Conservation (phyloP, 345 rosid genomes). For the Acer saccharum region DNA sequence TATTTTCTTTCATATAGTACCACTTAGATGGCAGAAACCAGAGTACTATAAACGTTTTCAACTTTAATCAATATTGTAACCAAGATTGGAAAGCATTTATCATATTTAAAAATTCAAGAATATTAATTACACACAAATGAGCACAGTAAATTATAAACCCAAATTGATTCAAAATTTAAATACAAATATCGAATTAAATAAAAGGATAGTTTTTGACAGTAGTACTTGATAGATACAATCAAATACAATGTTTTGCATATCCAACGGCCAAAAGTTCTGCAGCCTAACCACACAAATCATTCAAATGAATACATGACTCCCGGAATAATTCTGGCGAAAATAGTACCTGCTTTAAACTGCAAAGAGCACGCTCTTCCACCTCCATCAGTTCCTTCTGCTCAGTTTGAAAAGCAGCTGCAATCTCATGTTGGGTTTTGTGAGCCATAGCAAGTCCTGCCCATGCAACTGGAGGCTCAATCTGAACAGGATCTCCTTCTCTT, state of each 20-base stretch:
- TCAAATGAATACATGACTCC: neutral
- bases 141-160: neutral
- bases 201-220: neutral
- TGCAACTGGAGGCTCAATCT: slow-evolving; percentile 71
- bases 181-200: neutral
- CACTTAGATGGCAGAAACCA: neutral
- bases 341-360: slow-evolving; percentile 84
- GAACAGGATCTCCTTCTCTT: slow-evolving; percentile 89
- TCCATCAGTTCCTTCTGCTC: slow-evolving; percentile 61
- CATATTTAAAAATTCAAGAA: too few species aligned
- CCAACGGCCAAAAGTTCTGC: neutral
- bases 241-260: neutral
- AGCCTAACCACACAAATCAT: neutral
- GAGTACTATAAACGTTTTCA: neutral
- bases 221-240: neutral
- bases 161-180: neutral
- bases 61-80: neutral
- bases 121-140: neutral
- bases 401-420: slow-evolving; percentile 76
- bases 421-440: slow-evolving; percentile 89
- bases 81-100: neutral
- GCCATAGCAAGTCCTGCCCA: slow-evolving; percentile 97
- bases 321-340: slow-evolving; percentile 8
- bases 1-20: neutral
- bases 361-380: slow-evolving; percentile 72